These are phyloP conservation scores for Dichotomopilus funicola DNA, from an alignment of 2,329 filamentous ascomycete species.

Conservation along the genomic window DNA sequence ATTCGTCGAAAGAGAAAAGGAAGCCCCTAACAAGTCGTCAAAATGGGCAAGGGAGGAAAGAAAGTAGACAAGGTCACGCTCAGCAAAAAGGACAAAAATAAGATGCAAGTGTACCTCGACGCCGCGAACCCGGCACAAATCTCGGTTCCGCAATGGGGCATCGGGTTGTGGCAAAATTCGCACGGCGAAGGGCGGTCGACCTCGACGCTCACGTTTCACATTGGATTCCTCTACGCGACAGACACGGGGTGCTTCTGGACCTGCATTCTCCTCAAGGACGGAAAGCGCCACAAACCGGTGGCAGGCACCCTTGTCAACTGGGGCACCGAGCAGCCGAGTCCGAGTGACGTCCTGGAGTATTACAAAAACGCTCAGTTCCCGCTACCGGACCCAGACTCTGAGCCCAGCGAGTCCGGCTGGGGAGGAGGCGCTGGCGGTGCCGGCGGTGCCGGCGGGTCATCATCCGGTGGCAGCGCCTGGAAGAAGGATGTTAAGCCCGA, in stretches of 20 bases:
- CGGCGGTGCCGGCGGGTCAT: neutral
- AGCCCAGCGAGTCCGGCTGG: neutral
- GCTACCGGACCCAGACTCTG: neutral
- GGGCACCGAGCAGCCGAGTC: neutral
- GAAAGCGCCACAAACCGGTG: neutral
- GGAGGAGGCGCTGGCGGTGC: neutral
- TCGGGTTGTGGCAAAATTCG: neutral
- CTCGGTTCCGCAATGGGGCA: neutral
- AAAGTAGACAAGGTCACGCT: neutral
- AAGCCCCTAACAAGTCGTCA: neutral
- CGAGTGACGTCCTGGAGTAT: neutral
- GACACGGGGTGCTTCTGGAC: neutral
- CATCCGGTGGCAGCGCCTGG: neutral
- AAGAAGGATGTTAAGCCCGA: neutral
- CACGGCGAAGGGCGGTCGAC: neutral
- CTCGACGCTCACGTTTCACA: neutral
- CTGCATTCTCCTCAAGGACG: neutral
- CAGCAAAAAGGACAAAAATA: neutral
- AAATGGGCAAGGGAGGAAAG: neutral
- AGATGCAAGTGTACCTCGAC: neutral
- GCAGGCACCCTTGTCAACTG: neutral
- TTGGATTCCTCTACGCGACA: neutral
- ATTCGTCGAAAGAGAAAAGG: neutral
- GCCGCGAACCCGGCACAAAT: neutral
- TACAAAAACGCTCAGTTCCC: neutral